A percentile compares a stretch with the other conserved stretches of the same genome.
These are phyloP conservation scores for Hyphopichia fennica DNA, from an alignment of 1,139 yeast genomes.

Conservation along the genomic window DNA sequence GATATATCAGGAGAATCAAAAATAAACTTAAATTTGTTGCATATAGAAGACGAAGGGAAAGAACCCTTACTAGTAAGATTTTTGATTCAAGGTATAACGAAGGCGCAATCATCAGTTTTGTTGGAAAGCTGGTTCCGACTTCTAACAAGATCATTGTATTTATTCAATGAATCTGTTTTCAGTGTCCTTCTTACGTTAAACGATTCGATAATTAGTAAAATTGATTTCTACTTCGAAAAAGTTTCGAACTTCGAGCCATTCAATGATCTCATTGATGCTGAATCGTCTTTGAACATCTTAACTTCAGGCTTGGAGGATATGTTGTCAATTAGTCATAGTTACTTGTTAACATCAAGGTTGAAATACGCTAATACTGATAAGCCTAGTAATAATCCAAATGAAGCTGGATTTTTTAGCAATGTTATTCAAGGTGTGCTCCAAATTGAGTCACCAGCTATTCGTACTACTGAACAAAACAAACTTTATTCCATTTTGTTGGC, in stretches of 20 bases:
- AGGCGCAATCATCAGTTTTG: slow-evolving; percentile 35
- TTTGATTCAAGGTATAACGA: slow-evolving; percentile 39
- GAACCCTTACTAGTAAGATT: slow-evolving; percentile 36
- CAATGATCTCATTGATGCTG: slow-evolving; percentile 33
- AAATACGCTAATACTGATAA: slow-evolving; percentile 16
- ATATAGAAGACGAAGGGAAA: slow-evolving; percentile 30
- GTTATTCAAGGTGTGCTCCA: slow-evolving; percentile 87
- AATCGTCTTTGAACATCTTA: slow-evolving; percentile 50
- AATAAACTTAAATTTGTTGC: slow-evolving; percentile 30
- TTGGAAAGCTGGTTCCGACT: slow-evolving; percentile 50
- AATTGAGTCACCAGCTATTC: slow-evolving; percentile 65
- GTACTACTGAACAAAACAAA: slow-evolving; percentile 55
- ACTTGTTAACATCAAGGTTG: slow-evolving; percentile 38
- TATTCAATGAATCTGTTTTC: slow-evolving; percentile 52
- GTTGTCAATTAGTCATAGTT: slow-evolving; percentile 62
- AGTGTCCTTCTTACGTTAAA: slow-evolving; percentile 51
- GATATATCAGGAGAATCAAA: slow-evolving; percentile 31
- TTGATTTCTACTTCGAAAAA: slow-evolving; percentile 34
- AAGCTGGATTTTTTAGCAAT: slow-evolving; percentile 65
- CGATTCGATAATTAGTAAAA: slow-evolving; percentile 49
- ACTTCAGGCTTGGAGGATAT: slow-evolving; percentile 69
- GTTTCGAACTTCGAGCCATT: slow-evolving; percentile 12
- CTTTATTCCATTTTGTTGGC: slow-evolving; percentile 59
- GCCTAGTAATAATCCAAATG: slow-evolving; percentile 15
- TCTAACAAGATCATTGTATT: slow-evolving; percentile 43